These are phyloP conservation scores for Marchantia polymorpha DNA, from an alignment of 225 moss, liverwort and hornwort species.

Conservation along the genomic window DNA sequence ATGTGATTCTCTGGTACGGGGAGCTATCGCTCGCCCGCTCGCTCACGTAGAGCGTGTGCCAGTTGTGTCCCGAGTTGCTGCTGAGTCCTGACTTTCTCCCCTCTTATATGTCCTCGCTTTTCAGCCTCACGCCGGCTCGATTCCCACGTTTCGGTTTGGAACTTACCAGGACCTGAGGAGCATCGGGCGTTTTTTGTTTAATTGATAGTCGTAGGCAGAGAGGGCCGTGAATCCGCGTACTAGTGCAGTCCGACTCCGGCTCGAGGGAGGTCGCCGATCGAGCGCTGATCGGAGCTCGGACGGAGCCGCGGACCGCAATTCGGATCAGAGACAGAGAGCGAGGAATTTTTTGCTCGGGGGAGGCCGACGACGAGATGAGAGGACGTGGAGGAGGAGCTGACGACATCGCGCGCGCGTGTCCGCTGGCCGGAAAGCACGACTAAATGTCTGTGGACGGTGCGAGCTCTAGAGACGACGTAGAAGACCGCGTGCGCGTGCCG, in stretches of 20 bases:
- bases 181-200: not conserved
- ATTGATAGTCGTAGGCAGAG: not conserved
- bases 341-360: not conserved
- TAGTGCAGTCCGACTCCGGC: too few relatives aligned
- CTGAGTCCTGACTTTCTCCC: not conserved
- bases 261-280: not conserved
- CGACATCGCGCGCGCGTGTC: not conserved
- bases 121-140: conserved; percentile 5
- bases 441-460: conserved; percentile 1
- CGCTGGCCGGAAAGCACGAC: not conserved
- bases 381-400: not conserved
- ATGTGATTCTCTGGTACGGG: not conserved
- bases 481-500: conserved; percentile 3
- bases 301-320: not conserved
- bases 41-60: conserved; percentile 11
- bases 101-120: not conserved
- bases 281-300: not conserved
- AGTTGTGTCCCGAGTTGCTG: conserved; percentile 7
- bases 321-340: not conserved
- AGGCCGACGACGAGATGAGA: not conserved
- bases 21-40: not conserved
- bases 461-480: not conserved
- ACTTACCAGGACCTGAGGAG: not conserved
- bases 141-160: not conserved
- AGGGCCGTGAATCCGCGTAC: not conserved